phyloP scores from a whole-genome alignment of 768 basidiomycete species.

The Russula brevipes region DNA sequence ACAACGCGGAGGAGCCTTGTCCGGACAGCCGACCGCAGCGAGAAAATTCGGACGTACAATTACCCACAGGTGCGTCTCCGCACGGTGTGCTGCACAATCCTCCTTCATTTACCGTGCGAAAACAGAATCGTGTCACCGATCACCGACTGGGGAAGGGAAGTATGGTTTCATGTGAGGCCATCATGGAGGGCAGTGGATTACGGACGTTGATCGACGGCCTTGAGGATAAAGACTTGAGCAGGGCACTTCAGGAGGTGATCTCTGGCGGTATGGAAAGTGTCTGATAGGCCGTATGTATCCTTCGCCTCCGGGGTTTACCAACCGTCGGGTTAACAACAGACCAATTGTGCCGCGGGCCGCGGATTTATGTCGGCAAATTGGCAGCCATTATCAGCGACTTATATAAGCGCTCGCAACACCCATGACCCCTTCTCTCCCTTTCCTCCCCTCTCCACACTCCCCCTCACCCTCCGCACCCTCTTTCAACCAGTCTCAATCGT shows the following conservation, averaged over 20 bases:
- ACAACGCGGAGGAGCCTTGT: conserved; percentile 69
- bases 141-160: conserved; percentile 25
- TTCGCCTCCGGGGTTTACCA: too few species aligned
- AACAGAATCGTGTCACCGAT: conserved; percentile 25
- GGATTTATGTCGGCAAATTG: too few species aligned
- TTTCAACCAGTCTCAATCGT: not conserved
- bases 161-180: conserved; percentile 22
- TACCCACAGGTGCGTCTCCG: conserved; percentile 64
- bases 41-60: conserved; percentile 96
- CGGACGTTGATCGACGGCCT: conserved; percentile 11
- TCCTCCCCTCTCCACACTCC: not conserved
- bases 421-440: not conserved
- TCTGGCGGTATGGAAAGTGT: not conserved
- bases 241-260: conserved; percentile 11
- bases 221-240: conserved; percentile 13
- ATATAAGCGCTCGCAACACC: too few species aligned
- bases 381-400: too few species aligned
- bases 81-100: not conserved
- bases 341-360: too few species aligned
- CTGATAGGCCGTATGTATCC: too few species aligned
- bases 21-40: conserved; percentile 77
- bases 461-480: not conserved
- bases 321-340: too few species aligned
- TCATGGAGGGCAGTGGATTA: conserved; percentile 24
- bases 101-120: not conserved